A percentile compares a stretch with the other conserved stretches of the same genome.
Evolutionary conservation across 1,284 basidiomycete species (phyloP).

Genomic region (Serendipita sp.): DNA sequence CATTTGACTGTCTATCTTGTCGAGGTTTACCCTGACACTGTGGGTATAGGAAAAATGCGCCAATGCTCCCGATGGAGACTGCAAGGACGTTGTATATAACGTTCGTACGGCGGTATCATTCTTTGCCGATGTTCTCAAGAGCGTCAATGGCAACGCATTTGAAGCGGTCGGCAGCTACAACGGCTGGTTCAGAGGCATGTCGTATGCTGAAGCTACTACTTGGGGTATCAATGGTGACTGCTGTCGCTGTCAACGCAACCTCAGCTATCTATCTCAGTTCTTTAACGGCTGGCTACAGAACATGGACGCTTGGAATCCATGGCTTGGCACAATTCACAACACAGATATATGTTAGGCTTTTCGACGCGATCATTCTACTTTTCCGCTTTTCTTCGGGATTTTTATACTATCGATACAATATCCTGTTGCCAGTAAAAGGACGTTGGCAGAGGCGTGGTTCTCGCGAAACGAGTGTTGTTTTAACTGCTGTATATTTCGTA

Average conservation of each 20-base stretch:
- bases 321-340: conserved; percentile 31
- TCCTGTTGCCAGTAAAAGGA: no score
- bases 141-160: conserved; percentile 45
- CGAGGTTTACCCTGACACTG: not conserved
- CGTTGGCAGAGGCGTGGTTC: no score
- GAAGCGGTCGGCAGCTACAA: conserved; percentile 61
- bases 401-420: no score
- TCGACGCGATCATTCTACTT: no score
- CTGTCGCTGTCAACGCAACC: conserved; percentile 65
- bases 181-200: conserved; percentile 56
- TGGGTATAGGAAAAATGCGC: conserved; percentile 55
- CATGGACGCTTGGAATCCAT: conserved; percentile 34
- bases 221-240: conserved; percentile 23
- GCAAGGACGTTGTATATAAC: conserved; percentile 48
- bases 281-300: conserved; percentile 70
- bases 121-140: conserved; percentile 39
- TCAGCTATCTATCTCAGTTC: conserved; percentile 63
- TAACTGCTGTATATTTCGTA: no score
- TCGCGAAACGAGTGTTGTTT: no score
- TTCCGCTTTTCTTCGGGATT: no score
- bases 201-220: conserved; percentile 20
- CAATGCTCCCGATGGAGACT: conserved; percentile 47
- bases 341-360: not conserved
- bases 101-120: conserved; percentile 46
- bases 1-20: not conserved